Evolutionary conservation across 106 monocot genomes (phyloP).

Genomic region (Dioscorea dumetorum): DNA sequence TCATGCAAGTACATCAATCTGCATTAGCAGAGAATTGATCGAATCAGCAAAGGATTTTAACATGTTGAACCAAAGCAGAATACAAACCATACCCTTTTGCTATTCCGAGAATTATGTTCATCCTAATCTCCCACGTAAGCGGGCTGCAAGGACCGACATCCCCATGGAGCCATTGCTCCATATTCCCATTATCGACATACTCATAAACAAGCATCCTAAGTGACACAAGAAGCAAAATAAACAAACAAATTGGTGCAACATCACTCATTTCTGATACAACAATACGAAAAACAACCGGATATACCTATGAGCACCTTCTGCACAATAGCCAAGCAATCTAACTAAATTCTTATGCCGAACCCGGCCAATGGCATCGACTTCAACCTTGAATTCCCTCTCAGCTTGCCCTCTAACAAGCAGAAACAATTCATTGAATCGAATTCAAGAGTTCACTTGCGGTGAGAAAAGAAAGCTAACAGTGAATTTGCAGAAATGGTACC

Average conservation of each 20-base stretch:
- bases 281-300: neutral
- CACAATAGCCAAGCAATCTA: conserved; percentile 73
- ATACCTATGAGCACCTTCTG: conserved; percentile 77
- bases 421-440: neutral
- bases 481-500: neutral
- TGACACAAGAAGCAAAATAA: neutral
- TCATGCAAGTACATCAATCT: conserved; percentile 91
- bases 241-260: too few species aligned
- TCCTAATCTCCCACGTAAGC: conserved; percentile 51
- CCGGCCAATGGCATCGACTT: conserved; percentile 78
- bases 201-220: conserved; percentile 53
- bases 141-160: conserved; percentile 30
- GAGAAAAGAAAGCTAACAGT: neutral
- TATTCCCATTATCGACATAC: conserved; percentile 45
- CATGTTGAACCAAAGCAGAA: neutral
- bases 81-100: conserved; percentile 34
- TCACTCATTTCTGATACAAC: too few species aligned
- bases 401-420: conserved; percentile 61
- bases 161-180: conserved; percentile 59
- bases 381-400: conserved; percentile 81
- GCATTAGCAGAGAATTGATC: neutral
- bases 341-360: conserved; percentile 85
- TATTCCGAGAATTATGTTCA: conserved; percentile 52
- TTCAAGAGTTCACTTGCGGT: neutral
- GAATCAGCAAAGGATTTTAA: too few species aligned